Conservation (phyloP, 2,329 filamentous ascomycete species). For the Claviceps sp. region DNA sequence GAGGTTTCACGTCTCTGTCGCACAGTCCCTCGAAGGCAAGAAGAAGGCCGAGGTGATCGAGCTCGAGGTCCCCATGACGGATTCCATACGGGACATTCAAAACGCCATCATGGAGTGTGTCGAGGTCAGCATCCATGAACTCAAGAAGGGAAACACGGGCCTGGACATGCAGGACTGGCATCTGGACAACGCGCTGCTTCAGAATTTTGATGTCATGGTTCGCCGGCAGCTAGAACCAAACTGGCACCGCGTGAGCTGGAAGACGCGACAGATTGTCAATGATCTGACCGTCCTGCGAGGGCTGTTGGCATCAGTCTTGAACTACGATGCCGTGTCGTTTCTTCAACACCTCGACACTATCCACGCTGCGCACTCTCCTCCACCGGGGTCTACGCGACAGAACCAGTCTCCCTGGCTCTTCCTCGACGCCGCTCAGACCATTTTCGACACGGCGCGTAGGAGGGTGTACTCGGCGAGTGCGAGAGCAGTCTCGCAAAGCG, state of each 20-base stretch:
- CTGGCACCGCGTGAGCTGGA: conserved; percentile 93
- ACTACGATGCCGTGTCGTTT: conserved; percentile 82
- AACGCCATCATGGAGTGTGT: conserved; percentile 93
- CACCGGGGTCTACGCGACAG: conserved; percentile 73
- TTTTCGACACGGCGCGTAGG: conserved; percentile 80
- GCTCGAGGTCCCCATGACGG: conserved; percentile 90
- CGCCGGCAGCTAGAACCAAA: conserved; percentile 86
- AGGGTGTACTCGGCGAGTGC: conserved; percentile 69
- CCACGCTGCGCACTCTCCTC: conserved; percentile 76
- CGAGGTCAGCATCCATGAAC: conserved; percentile 82
- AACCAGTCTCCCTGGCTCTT: conserved; percentile 94
- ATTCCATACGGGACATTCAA: conserved; percentile 85
- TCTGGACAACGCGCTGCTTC: conserved; percentile 79
- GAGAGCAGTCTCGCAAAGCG: conserved; percentile 30
- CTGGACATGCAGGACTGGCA: conserved; percentile 97
- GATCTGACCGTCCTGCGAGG: conserved; percentile 73
- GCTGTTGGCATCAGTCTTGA: conserved; percentile 69
- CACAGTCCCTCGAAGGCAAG: conserved; percentile 77
- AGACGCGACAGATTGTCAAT: conserved; percentile 86
- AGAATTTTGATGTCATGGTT: conserved; percentile 82
- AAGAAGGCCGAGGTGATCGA: conserved; percentile 96
- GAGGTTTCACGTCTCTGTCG: conserved; percentile 82
- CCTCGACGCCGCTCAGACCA: conserved; percentile 82
- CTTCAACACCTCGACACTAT: conserved; percentile 91
- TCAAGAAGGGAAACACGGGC: conserved; percentile 81